phyloP scores from a whole-genome alignment of 1,284 basidiomycete genomes.

The Austroboletus novae-zelandiae region DNA sequence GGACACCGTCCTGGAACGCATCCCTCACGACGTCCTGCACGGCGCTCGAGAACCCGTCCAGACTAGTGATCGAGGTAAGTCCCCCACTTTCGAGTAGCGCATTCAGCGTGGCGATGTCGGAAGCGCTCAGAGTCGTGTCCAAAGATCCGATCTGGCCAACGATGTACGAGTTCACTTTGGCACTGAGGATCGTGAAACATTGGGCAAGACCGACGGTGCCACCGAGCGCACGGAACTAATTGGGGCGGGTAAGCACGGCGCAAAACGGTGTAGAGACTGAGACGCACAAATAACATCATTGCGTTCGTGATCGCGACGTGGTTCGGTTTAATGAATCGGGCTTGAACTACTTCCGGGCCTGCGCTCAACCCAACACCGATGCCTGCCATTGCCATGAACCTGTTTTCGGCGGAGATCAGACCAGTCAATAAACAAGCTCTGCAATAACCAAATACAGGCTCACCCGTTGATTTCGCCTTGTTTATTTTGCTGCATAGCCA shows the following conservation, averaged over 20 bases:
- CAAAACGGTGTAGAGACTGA: too few species aligned
- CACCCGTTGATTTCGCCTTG: conserved; percentile 40
- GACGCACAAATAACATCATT: conserved; percentile 43
- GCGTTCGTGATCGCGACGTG: conserved; percentile 43
- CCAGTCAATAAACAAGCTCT: background rate
- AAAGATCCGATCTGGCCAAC: conserved; percentile 21
- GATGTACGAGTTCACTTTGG: conserved; percentile 40
- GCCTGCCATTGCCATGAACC: conserved; percentile 47
- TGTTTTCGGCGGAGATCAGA: conserved; percentile 7
- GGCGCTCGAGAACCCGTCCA: conserved; percentile 34
- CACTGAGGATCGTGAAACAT: conserved; percentile 46
- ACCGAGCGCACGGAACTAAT: conserved; percentile 47
- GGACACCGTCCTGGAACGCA: conserved; percentile 42
- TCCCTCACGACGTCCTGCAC: conserved; percentile 37
- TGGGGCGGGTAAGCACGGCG: background rate
- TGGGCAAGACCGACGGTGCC: conserved; percentile 53
- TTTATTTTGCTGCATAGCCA: conserved; percentile 39
- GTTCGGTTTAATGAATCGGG: conserved; percentile 43
- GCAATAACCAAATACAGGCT: background rate
- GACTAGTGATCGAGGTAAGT: conserved; percentile 35
- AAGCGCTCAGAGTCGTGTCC: conserved; percentile 25
- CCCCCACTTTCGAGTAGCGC: conserved; percentile 18
- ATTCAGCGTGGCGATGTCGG: conserved; percentile 27
- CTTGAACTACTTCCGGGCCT: conserved; percentile 42
- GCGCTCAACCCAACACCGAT: conserved; percentile 43